Evolutionary conservation across 495 filamentous ascomycete species (phyloP).

Genomic region (Penicillium psychrofluorescens): DNA sequence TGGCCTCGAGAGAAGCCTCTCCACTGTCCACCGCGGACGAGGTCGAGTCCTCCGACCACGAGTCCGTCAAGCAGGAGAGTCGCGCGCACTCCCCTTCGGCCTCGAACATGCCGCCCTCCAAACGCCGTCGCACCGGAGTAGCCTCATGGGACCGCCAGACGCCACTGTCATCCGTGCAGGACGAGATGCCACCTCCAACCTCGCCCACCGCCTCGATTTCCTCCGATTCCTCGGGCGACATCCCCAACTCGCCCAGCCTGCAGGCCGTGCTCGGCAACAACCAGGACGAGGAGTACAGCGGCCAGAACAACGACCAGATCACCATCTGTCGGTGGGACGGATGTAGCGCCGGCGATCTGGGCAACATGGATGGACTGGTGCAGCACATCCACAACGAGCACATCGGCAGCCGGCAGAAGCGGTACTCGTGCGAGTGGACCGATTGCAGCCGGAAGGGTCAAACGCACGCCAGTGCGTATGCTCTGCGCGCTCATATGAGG

Average conservation of each 20-base stretch:
- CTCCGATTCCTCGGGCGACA: constrained; percentile 77
- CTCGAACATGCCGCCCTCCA: constrained; percentile 43
- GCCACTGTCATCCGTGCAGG: constrained; percentile 36
- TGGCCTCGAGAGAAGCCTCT: constrained; percentile 39
- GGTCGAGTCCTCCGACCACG: constrained; percentile 40
- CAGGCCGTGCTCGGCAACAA: constrained; percentile 44
- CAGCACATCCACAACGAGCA: constrained; percentile 91
- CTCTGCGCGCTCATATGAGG: constrained; percentile 91
- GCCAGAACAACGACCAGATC: constrained; percentile 71
- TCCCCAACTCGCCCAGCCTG: constrained; percentile 45
- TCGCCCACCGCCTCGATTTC: constrained; percentile 58
- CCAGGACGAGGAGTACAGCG: constrained; percentile 71
- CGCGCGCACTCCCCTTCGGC: constrained; percentile 32
- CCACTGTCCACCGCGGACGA: constrained; percentile 46
- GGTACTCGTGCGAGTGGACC: constrained; percentile 91
- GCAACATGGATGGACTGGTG: constrained; percentile 91
- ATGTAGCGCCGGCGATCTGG: constrained; percentile 70
- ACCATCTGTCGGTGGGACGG: constrained; percentile 86
- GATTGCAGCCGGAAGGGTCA: constrained; percentile 82
- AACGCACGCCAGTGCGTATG: constrained; percentile 91
- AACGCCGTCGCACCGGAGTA: constrained; percentile 43
- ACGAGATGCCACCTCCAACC: constrained; percentile 32
- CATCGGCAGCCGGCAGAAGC: constrained; percentile 74
- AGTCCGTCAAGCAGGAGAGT: constrained; percentile 39
- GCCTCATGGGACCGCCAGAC: constrained; percentile 45